phyloP scores from a whole-genome alignment of 2,329 filamentous ascomycete species.

The Helotiales sp. region DNA sequence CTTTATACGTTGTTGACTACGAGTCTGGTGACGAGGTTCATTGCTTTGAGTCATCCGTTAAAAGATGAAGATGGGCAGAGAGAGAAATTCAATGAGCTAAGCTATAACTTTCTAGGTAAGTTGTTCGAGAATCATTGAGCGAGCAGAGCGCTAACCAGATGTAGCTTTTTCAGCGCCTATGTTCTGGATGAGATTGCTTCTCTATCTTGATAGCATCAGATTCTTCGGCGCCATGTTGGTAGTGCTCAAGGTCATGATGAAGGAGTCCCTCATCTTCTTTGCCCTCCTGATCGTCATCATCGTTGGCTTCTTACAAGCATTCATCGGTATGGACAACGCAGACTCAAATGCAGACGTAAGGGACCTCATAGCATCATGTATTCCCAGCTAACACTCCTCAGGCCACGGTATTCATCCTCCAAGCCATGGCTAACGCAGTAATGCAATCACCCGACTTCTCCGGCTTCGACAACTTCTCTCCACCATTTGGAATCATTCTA shows the following conservation, averaged over 20 bases:
- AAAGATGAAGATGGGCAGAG: slow-evolving; percentile 47
- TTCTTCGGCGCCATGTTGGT: slow-evolving; percentile 99
- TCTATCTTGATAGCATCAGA: slow-evolving; percentile 89
- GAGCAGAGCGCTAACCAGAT: slow-evolving; percentile 12
- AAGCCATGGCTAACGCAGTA: slow-evolving; percentile 84
- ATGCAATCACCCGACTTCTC: slow-evolving; percentile 90
- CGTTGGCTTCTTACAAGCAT: slow-evolving; percentile 87
- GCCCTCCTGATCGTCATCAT: slow-evolving; percentile 83
- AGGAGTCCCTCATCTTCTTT: slow-evolving; percentile 94
- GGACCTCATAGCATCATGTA: too few relatives aligned
- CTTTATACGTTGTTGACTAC: slow-evolving; percentile 78
- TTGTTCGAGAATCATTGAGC: background rate
- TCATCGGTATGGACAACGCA: slow-evolving; percentile 84
- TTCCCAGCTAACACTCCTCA: background rate
- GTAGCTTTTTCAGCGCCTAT: slow-evolving; percentile 86
- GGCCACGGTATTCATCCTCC: slow-evolving; percentile 72
- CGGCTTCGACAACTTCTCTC: slow-evolving; percentile 86
- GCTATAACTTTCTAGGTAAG: slow-evolving; percentile 78
- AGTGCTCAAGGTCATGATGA: slow-evolving; percentile 93
- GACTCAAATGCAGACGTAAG: slow-evolving; percentile 60
- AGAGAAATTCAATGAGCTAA: slow-evolving; percentile 70
- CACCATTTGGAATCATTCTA: slow-evolving; percentile 89
- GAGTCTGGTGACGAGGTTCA: slow-evolving; percentile 76
- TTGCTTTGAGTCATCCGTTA: slow-evolving; percentile 67
- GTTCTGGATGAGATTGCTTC: slow-evolving; percentile 91